Percentiles rank a stretch among this genome's conserved stretches.
phyloP scores from a whole-genome alignment of 1,284 basidiomycete species.

The Sanghuangporus baumii region DNA sequence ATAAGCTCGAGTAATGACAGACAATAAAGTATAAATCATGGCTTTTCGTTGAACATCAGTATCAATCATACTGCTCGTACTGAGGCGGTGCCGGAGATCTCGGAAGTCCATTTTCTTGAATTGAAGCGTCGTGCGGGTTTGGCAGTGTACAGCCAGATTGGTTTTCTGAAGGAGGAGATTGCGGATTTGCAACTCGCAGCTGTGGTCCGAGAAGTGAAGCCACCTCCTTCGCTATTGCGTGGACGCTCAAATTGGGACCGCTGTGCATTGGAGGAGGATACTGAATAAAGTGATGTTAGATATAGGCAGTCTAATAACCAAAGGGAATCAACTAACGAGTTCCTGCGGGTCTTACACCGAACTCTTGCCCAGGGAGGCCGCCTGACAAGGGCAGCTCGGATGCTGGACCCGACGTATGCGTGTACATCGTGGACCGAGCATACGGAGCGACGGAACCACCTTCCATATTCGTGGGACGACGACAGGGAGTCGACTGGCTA shows the following conservation, averaged over 20 bases:
- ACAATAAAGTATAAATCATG: background rate
- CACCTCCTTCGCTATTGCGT: conserved; percentile 16
- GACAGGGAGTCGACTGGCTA: background rate
- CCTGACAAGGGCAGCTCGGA: background rate
- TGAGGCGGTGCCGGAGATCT: background rate
- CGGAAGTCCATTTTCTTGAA: background rate
- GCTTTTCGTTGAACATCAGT: background rate
- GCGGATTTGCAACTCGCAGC: background rate
- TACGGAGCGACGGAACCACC: background rate
- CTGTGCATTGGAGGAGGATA: background rate
- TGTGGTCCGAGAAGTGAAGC: conserved; percentile 13
- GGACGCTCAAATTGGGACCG: background rate
- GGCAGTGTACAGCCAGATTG: background rate
- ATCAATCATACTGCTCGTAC: background rate
- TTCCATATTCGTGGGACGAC: background rate
- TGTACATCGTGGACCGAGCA: background rate
- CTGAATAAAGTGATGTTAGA: background rate
- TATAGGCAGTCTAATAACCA: background rate
- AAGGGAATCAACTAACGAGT: background rate
- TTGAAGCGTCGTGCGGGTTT: background rate
- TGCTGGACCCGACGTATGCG: background rate
- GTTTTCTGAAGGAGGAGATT: background rate
- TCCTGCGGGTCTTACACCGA: background rate
- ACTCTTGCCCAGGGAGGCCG: background rate
- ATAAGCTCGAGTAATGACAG: background rate